Evolutionary conservation across 495 filamentous ascomycete genomes (phyloP).

Genomic region (Acidomyces sp.): DNA sequence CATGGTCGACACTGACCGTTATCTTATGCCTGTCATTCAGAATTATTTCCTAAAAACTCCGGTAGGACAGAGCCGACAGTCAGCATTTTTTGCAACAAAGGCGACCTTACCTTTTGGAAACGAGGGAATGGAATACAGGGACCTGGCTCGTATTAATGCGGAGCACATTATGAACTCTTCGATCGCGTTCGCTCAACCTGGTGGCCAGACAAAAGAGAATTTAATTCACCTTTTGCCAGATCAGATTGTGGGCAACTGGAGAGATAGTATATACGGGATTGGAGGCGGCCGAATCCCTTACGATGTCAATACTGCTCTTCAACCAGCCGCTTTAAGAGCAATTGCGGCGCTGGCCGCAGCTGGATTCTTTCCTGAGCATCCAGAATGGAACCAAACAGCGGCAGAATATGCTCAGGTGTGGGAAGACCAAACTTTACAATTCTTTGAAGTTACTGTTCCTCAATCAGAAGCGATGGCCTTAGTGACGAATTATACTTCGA

Average conservation of each 20-base stretch:
- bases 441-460: constrained; percentile 41
- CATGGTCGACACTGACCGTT: constrained; percentile 58
- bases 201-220: constrained; percentile 40
- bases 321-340: constrained; percentile 46
- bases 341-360: constrained; percentile 39
- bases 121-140: constrained; percentile 37
- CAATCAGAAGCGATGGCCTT: constrained; percentile 31
- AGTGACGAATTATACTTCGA: constrained; percentile 36
- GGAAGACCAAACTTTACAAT: constrained; percentile 48
- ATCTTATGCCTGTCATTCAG: constrained; percentile 42
- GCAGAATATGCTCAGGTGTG: constrained; percentile 43
- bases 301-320: constrained; percentile 52
- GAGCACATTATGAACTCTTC: constrained; percentile 46
- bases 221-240: constrained; percentile 43
- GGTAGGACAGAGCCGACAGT: constrained; percentile 31
- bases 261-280: constrained; percentile 47
- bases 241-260: constrained; percentile 49
- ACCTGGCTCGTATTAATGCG: constrained; percentile 39
- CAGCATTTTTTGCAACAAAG: constrained; percentile 37
- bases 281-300: constrained; percentile 52
- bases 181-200: constrained; percentile 36
- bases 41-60: constrained; percentile 43
- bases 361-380: constrained; percentile 38
- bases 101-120: constrained; percentile 38
- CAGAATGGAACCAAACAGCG: constrained; percentile 36